Evolutionary conservation across 2,329 filamentous ascomycete genomes (phyloP), one percentile per base, ranked within the genome.

Genomic region (Aspergillus neotritici): DNA sequence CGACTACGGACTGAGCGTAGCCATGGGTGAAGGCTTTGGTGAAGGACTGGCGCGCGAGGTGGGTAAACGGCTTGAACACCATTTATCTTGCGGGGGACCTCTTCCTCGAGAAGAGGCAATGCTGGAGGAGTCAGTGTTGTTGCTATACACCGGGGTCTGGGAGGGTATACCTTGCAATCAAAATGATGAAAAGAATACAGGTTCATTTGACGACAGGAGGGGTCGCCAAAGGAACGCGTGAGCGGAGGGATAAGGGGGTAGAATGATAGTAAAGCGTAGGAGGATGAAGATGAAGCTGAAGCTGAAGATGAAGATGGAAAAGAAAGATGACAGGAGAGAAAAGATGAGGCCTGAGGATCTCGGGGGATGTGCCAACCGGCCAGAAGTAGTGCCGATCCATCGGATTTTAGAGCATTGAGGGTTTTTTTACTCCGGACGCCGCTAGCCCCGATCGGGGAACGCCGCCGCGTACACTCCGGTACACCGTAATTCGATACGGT

Each of bases 1-100:
- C 93, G 72, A 98, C 89, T 72, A 97, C 85, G 52, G 90, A 95
- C 69, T 97, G 91, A 60, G 90, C 90, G 79, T 96, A 97, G 72
- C 91, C 91, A 80, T 97, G 88, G 68, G 88, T 91, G 69, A 97
- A 86, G 63, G 90, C 89, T 76, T 97, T 97, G 65, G 87, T 84
- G 73, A 96, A 86, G 84, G 87, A 90, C 79, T 91, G 87, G 77
- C 93, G 91, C 82, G 94, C 88, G 78, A 97, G 87, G 76, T 82
- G 78, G 63, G 81, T 79, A 61, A 83, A 82, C 59, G 74, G 72
- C 71, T 84, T 84, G 67, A 80, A 76, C 58, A 77, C 74, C 91
- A 96, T 97, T 94, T 94, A 95, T 87, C 78, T 81, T 68, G 79
- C 74, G 66, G 71, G 71, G 52, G 66, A 72, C 72, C 78, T 79